These are phyloP conservation scores for Pythium phragmitis DNA, from an alignment of 352 stramenopile genomes.

Conservation along the genomic window DNA sequence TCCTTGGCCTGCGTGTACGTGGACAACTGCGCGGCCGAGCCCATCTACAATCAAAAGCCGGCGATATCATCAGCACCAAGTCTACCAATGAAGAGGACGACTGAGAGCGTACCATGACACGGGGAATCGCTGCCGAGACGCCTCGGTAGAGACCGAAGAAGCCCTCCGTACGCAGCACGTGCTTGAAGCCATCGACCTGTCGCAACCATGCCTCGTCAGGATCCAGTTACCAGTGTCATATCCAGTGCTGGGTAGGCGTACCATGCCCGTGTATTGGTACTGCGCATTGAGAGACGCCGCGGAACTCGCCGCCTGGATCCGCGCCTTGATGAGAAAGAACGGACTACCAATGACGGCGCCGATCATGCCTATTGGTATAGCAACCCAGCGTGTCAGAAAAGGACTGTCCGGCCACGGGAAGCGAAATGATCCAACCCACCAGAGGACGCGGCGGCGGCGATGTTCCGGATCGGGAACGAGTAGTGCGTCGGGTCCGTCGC, in stretches of 20 bases:
- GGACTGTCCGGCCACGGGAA: neutral
- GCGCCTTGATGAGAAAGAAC: conserved; percentile 85
- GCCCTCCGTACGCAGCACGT: conserved; percentile 76
- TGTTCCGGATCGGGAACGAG: conserved; percentile 75
- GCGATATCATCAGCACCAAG: neutral
- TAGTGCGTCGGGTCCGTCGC: conserved; percentile 74
- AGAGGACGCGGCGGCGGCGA: conserved; percentile 70
- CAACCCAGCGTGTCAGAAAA: neutral
- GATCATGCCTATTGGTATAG: conserved; percentile 45
- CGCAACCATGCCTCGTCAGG: neutral
- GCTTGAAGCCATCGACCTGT: conserved; percentile 76
- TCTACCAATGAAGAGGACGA: neutral
- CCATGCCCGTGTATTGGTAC: conserved; percentile 84
- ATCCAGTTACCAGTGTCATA: neutral
- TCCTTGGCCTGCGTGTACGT: conserved; percentile 85
- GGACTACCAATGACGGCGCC: conserved; percentile 76
- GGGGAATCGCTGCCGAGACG: conserved; percentile 68
- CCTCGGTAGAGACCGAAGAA: conserved; percentile 71
- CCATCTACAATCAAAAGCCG: conserved; percentile 44
- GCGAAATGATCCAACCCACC: conserved; percentile 23
- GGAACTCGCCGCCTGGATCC: conserved; percentile 80
- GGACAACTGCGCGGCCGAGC: conserved; percentile 77
- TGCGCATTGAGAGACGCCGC: conserved; percentile 75
- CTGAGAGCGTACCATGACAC: conserved; percentile 56
- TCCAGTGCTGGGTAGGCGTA: conserved; percentile 17